Base-by-base conservation (phyloP, 371 early-diverging fungal genomes). In the Lichtheimia ornata region DNA sequence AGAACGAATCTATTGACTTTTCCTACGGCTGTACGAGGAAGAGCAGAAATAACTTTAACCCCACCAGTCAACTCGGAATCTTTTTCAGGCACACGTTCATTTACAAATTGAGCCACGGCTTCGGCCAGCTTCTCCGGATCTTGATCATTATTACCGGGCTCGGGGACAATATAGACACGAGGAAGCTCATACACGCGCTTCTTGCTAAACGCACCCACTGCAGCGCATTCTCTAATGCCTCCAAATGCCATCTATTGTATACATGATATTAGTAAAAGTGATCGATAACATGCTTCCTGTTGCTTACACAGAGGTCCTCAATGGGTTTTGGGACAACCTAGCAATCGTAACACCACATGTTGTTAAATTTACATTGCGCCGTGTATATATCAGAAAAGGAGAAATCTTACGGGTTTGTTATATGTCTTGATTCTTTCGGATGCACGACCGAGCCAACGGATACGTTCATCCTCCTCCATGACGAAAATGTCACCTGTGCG, bases 241-340 rank as follows among this genome's bases (percentile, higher is more conserved):
- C 18, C 18, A 47, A 47, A 47, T 17, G 47, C n/a, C 47, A 47
- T 47, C 47, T 47, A 6, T 47, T 6, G 11, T 17, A 47, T 18
- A 47, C 7, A 47, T 2, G 5, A 17, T 35, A 35, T 35, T 11
- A 35, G 35, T 9, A 6, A 35, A 35, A 35, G 22, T 11, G 35
- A 35, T 35, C 5, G 2, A 35, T 35, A 35, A 35, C 6, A 35
- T 2, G 35, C 22, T 1, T 35, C 35, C 5, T 11, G 35, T 11
- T 18, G 0, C 47, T 47, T 47, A 47, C 47, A 47, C 47, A 47
- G 14, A 47, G 18, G 11, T 47, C 47, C 47, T 47, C 47, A 12
- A 47, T 47, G 47, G n/a, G 47, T 11, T 47, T 47, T n/a, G 47
- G 18, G 14, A 22, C 47, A 47, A 47, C 47, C 47, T 47, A 22